phyloP scores from a whole-genome alignment of 169 alveolate species.

The Theileria sp. region DNA sequence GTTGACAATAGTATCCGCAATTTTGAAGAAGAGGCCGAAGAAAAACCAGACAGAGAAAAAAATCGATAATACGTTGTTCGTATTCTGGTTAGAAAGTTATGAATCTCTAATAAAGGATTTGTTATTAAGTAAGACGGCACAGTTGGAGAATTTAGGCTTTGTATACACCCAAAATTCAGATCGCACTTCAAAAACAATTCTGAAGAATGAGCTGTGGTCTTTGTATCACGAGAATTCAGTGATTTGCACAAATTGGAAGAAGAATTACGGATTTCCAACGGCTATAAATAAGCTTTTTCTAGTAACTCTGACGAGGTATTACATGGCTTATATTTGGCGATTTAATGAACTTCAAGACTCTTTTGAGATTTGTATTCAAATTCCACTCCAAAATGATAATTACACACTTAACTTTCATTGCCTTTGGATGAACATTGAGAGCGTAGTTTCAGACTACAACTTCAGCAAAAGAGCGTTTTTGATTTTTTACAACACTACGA shows the following conservation, averaged over 20 bases:
- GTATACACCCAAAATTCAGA: constrained; percentile 19
- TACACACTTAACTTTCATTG: constrained; percentile 24
- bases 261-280: constrained; percentile 22
- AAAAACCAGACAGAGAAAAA: background rate
- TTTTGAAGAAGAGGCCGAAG: background rate
- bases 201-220: constrained; percentile 29
- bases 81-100: constrained; percentile 28
- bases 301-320: constrained; percentile 33
- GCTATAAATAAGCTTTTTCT: constrained; percentile 23
- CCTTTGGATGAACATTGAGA: constrained; percentile 43
- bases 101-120: constrained; percentile 22
- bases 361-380: constrained; percentile 29
- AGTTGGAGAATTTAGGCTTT: constrained; percentile 23
- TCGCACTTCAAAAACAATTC: constrained; percentile 25
- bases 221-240: constrained; percentile 38
- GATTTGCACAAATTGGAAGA: constrained; percentile 47
- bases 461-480: constrained; percentile 44
- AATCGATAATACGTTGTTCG: constrained; percentile 11
- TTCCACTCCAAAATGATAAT: constrained; percentile 11
- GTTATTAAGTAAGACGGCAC: constrained; percentile 9
- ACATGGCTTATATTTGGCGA: constrained; percentile 62
- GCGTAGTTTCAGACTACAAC: constrained; percentile 13
- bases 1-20: constrained; percentile 24
- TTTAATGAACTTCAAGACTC: constrained; percentile 27
- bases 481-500: constrained; percentile 39